These are phyloP conservation scores for Plantago major DNA, from an alignment of 257 asterid genomes.

Conservation along the genomic window DNA sequence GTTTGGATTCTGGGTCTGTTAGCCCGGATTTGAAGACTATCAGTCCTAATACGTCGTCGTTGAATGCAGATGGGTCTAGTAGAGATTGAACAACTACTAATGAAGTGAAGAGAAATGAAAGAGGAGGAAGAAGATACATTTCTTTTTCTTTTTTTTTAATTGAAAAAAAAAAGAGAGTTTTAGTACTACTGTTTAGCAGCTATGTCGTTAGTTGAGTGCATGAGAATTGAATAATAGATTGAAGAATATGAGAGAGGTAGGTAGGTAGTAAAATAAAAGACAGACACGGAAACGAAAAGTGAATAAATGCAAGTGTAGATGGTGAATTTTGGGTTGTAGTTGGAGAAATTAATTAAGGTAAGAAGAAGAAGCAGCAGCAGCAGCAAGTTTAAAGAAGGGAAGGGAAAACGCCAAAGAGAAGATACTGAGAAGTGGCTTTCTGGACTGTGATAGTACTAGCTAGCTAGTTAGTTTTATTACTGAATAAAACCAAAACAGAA, in stretches of 20 bases:
- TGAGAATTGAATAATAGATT: too few relatives aligned
- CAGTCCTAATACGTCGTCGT: conserved; percentile 81
- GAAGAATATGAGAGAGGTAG: too few relatives aligned
- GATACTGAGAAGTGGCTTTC: conserved; percentile 1
- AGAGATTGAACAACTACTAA: conserved; percentile 24
- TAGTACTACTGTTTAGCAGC: too few relatives aligned
- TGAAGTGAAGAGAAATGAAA: neutral
- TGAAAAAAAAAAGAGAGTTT: too few relatives aligned
- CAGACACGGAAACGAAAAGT: too few relatives aligned
- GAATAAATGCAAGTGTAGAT: too few relatives aligned
- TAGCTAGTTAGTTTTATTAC: neutral
- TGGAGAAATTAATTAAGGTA: too few relatives aligned
- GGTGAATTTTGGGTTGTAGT: too few relatives aligned
- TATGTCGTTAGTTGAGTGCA: too few relatives aligned
- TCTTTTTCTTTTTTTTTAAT: neutral
- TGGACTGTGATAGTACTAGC: neutral
- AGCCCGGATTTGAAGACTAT: conserved; percentile 72
- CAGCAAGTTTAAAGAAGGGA: too few relatives aligned
- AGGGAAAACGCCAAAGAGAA: neutral
- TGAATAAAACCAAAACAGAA: neutral
- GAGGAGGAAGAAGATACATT: conserved; percentile 11
- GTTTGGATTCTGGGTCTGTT: conserved; percentile 53
- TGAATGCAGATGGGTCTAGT: conserved; percentile 48
- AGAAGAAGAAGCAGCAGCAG: too few relatives aligned
- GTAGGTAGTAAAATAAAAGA: too few relatives aligned